Evolutionary conservation across 495 filamentous ascomycete genomes (phyloP).

Genomic region (Penicillium atrosanguineum): DNA sequence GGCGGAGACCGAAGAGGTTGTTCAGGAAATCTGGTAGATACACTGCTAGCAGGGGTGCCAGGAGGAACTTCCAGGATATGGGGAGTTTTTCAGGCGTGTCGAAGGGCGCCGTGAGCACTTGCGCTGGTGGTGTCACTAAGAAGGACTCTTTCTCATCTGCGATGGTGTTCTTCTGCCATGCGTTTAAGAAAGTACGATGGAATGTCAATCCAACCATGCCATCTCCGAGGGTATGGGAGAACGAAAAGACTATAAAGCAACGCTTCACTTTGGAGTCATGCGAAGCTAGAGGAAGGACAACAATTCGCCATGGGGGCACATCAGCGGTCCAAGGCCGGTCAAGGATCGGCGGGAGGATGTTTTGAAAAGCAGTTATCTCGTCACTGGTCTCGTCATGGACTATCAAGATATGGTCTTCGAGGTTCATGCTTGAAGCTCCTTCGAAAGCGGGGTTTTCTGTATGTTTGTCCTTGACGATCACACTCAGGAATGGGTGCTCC

Average conservation of each 20-base stretch:
- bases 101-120: not conserved
- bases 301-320: slow-evolving; percentile 24
- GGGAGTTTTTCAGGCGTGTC: not conserved
- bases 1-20: not conserved
- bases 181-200: slow-evolving; percentile 19
- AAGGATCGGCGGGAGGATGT: not conserved
- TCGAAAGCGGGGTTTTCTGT: slow-evolving; percentile 22
- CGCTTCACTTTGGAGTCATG: slow-evolving; percentile 5
- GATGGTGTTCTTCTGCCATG: slow-evolving; percentile 4
- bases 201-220: slow-evolving; percentile 22
- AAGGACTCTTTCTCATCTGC: not conserved
- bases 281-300: slow-evolving; percentile 19
- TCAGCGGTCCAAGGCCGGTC: slow-evolving; percentile 5
- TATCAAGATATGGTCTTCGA: not conserved
- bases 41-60: not conserved
- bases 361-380: not conserved
- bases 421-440: slow-evolving; percentile 9
- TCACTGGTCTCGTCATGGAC: not conserved
- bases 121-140: not conserved
- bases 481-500: slow-evolving; percentile 16
- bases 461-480: slow-evolving; percentile 19
- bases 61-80: not conserved
- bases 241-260: slow-evolving; percentile 22
- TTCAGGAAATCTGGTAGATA: not conserved
- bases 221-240: slow-evolving; percentile 26